Evolutionary conservation across 1,284 basidiomycete genomes (phyloP), one percentile per base, ranked within the genome.

Genomic region (Fomitopsis palustris): DNA sequence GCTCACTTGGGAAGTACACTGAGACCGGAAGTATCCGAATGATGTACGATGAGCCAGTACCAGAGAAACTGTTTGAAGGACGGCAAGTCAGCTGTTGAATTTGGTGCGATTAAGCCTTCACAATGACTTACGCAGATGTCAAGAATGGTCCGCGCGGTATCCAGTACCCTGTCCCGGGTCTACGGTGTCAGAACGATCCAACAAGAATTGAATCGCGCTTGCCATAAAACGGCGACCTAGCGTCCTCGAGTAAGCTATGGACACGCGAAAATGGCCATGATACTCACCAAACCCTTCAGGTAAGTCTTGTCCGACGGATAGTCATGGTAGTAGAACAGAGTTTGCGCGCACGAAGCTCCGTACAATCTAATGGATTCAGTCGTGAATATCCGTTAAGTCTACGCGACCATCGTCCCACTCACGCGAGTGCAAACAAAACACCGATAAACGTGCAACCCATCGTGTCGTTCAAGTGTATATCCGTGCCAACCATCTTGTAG

Each of bases 1-100:
- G 23, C 56, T 23, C 29, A 54, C 57, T 27, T 43, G 10, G 51
- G 53, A 19, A 58, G 33, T 3, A 23, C 23, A 31, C n/a, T 19
- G 12, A 58, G 53, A 47, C n/a, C 49, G 10, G 3, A n/a, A 16
- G 23, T 8, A 25, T 58, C 35, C n/a, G 27, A 5, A 23, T 58
- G 57, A 31, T 54, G 31, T 17, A 53, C 37, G 33, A 58, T 41
- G 2, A 49, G 9, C 39, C 33, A 47, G 19, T 54, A 33, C 57
- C 57, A 58, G 29, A 58, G 49, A 54, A 45, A 58, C 57, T 58
- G 33, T 16, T 9, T n/a, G n/a, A n/a, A n/a, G n/a, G n/a, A n/a
- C n/a, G n/a, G n/a, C n/a, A n/a, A n/a, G n/a, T n/a, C n/a, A n/a
- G n/a, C n/a, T n/a, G n/a, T n/a, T n/a, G n/a, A n/a, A n/a, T n/a